Evolutionary conservation across 257 asterid genomes (phyloP).

Genomic region (Perilla frutescens): DNA sequence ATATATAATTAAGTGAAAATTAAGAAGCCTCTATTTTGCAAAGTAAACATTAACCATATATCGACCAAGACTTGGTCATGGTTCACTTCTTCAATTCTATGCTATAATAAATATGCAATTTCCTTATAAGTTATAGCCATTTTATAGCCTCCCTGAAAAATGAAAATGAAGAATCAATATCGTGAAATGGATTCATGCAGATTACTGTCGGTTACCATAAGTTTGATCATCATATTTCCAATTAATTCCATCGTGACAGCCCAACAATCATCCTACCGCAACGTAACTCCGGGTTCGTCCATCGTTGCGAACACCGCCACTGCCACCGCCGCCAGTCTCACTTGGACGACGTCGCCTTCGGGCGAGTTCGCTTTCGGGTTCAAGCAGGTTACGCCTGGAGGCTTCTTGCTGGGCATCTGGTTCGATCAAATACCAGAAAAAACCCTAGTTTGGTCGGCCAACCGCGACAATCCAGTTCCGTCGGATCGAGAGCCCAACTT

Average conservation of each 20-base stretch:
- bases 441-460: constrained; percentile 50
- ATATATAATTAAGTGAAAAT: too few species aligned
- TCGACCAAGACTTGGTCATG: too few species aligned
- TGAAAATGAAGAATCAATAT: too few species aligned
- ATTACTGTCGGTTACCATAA: too few species aligned
- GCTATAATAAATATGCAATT: too few species aligned
- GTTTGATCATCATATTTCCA: not conserved
- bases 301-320: constrained; percentile 16
- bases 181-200: too few species aligned
- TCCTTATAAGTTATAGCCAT: too few species aligned
- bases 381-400: constrained; percentile 28
- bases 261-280: constrained; percentile 1
- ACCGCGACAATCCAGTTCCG: constrained; percentile 36
- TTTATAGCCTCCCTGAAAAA: too few species aligned
- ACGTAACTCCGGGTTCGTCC: constrained; percentile 28
- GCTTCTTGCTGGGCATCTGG: constrained; percentile 53
- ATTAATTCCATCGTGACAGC: not conserved
- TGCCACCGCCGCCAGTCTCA: not conserved
- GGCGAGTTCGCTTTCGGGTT: constrained; percentile 51
- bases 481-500: constrained; percentile 38
- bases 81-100: too few species aligned
- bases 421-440: constrained; percentile 40
- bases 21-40: too few species aligned
- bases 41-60: too few species aligned
- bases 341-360: constrained; percentile 44